Conservation (phyloP, 257 asterid species). For the Lycium barbarum region DNA sequence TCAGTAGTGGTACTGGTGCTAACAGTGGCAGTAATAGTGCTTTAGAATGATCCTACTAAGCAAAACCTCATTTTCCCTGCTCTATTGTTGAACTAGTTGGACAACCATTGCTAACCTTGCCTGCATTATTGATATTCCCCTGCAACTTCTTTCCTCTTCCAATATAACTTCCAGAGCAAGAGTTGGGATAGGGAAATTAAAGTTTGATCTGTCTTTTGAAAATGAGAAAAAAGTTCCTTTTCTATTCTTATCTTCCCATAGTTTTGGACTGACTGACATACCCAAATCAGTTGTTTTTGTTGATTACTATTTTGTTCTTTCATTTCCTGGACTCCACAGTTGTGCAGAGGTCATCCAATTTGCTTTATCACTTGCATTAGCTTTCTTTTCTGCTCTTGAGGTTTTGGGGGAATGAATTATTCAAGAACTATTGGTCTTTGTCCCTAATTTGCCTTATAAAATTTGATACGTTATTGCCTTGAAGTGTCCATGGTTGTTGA, state of each 20-base stretch:
- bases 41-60: slow-evolving; percentile 30
- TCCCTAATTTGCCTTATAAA: slow-evolving; percentile 48
- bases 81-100: neutral
- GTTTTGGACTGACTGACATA: slow-evolving; percentile 40
- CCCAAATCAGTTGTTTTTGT: neutral
- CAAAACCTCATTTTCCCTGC: too few relatives aligned
- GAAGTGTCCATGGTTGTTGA: slow-evolving; percentile 85
- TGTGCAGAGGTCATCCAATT: slow-evolving; percentile 97
- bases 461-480: slow-evolving; percentile 69
- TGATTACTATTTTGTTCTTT: too few relatives aligned
- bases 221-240: too few relatives aligned
- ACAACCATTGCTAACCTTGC: too few relatives aligned
- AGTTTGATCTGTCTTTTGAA: too few relatives aligned
- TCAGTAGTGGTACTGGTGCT: slow-evolving; percentile 39
- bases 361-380: slow-evolving; percentile 57
- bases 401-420: slow-evolving; percentile 68
- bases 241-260: neutral
- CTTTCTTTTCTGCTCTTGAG: slow-evolving; percentile 36
- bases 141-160: too few relatives aligned
- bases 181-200: too few relatives aligned
- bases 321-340: slow-evolving; percentile 79
- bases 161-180: too few relatives aligned
- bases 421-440: slow-evolving; percentile 71
- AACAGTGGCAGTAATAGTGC: slow-evolving; percentile 23
- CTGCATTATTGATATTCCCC: neutral